These are phyloP conservation scores for Myxozyma lipomycoides DNA, from an alignment of 805 yeast species.

Conservation along the genomic window DNA sequence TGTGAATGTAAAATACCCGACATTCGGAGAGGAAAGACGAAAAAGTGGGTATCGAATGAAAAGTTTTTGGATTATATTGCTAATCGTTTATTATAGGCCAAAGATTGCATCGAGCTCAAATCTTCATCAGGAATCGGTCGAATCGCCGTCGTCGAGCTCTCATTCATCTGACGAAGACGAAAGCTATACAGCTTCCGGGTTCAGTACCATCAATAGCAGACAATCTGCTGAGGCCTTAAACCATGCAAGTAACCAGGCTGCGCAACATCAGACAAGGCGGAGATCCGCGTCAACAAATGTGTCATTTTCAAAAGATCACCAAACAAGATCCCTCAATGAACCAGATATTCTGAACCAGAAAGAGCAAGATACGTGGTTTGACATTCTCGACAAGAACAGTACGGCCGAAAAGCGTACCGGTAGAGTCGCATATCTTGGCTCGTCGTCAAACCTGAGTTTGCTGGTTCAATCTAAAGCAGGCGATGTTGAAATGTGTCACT, in stretches of 20 bases:
- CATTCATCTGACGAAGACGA: neutral
- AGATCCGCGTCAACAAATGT: too few species aligned
- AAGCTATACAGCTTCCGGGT: neutral
- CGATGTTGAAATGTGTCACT: constrained; percentile 45
- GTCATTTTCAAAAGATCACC: too few species aligned
- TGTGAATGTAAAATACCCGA: constrained; percentile 45
- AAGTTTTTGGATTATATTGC: too few species aligned
- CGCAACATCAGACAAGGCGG: too few species aligned
- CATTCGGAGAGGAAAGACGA: constrained; percentile 60
- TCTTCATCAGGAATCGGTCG: too few species aligned
- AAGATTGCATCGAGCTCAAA: too few species aligned
- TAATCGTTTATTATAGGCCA: too few species aligned
- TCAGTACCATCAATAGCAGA: neutral
- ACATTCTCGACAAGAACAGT: too few species aligned
- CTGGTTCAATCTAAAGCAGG: constrained; percentile 46
- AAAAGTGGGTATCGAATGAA: constrained; percentile 97
- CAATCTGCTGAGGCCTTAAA: neutral
- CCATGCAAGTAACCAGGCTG: neutral
- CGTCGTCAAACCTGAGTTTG: constrained; percentile 48
- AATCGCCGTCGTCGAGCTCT: neutral
- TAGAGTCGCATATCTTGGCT: constrained; percentile 49
- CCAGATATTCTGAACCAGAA: too few species aligned
- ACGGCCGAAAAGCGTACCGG: constrained; percentile 27
- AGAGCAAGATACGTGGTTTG: too few species aligned
- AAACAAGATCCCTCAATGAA: too few species aligned